Evolutionary conservation across 345 rosid species (phyloP).

Genomic region (Arabidopsis arenosa): DNA sequence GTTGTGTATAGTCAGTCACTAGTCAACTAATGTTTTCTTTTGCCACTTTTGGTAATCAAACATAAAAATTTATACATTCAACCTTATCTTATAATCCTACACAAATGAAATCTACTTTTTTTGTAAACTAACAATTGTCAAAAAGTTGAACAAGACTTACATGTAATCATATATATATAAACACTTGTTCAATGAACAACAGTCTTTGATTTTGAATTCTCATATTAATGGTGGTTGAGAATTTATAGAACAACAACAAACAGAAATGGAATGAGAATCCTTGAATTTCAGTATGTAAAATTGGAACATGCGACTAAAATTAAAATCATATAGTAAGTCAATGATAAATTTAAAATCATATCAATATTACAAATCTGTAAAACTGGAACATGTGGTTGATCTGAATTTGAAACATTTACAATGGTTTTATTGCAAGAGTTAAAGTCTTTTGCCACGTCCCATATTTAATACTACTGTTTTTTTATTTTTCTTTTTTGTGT

Average conservation of each 20-base stretch:
- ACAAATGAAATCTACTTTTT: conserved; percentile 1
- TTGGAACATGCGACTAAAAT: too few species aligned
- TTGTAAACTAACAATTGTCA: neutral
- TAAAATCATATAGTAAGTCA: neutral
- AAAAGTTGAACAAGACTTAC: conserved; percentile 7
- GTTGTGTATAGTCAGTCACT: neutral
- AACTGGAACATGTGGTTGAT: neutral
- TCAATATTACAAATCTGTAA: neutral
- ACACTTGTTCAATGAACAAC: neutral
- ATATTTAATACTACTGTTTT: neutral
- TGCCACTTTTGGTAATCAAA: conserved; percentile 27
- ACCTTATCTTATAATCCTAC: conserved; percentile 37
- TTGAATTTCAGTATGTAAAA: neutral
- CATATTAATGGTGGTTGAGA: neutral
- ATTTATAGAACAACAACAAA: neutral
- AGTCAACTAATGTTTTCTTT: conserved; percentile 29
- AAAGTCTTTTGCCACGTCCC: conserved; percentile 12
- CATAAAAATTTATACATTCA: conserved; percentile 3
- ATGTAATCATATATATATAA: too few species aligned
- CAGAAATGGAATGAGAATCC: neutral
- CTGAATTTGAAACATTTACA: neutral
- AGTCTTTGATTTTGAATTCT: neutral
- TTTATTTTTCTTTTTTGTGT: neutral
- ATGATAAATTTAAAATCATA: neutral
- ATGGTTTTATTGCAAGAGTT: neutral